A percentile compares a stretch with the other conserved stretches of the same genome.
Evolutionary conservation across 306 rosid genomes (phyloP).

Genomic region (Cyamopsis tetragonoloba): DNA sequence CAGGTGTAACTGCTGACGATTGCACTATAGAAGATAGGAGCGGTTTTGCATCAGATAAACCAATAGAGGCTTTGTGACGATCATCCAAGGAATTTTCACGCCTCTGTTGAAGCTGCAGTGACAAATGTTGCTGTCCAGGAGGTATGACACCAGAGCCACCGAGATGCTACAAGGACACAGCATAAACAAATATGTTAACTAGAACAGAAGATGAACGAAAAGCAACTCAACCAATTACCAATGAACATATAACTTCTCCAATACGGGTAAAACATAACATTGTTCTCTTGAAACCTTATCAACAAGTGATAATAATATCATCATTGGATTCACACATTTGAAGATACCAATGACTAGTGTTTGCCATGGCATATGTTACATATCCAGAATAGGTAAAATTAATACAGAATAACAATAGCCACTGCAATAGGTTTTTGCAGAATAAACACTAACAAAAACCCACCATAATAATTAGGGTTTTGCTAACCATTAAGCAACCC

Average conservation of each 20-base stretch:
- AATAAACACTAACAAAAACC: not conserved
- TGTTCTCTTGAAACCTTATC: not conserved
- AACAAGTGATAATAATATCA: not conserved
- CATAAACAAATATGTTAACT: constrained; percentile 15
- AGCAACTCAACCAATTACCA: not conserved
- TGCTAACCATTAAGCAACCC: too few relatives aligned
- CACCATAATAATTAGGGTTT: too few relatives aligned
- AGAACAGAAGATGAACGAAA: not conserved
- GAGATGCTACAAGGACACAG: constrained; percentile 46
- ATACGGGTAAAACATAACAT: not conserved
- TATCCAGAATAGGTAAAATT: not conserved
- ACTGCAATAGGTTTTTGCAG: not conserved
- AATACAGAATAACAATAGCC: not conserved
- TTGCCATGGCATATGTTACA: not conserved
- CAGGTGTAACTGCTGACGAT: constrained; percentile 41
- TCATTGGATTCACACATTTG: not conserved
- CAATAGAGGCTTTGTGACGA: constrained; percentile 48
- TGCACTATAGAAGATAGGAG: constrained; percentile 58
- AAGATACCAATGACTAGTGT: not conserved
- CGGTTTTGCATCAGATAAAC: constrained; percentile 60
- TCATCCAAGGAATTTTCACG: constrained; percentile 69
- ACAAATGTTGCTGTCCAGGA: constrained; percentile 56
- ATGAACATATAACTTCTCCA: not conserved
- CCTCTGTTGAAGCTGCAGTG: constrained; percentile 75
- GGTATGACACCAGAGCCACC: constrained; percentile 53